These are phyloP conservation scores for Trypanosomatidae sp. DNA, from an alignment of 208 protist species.

Conservation along the genomic window DNA sequence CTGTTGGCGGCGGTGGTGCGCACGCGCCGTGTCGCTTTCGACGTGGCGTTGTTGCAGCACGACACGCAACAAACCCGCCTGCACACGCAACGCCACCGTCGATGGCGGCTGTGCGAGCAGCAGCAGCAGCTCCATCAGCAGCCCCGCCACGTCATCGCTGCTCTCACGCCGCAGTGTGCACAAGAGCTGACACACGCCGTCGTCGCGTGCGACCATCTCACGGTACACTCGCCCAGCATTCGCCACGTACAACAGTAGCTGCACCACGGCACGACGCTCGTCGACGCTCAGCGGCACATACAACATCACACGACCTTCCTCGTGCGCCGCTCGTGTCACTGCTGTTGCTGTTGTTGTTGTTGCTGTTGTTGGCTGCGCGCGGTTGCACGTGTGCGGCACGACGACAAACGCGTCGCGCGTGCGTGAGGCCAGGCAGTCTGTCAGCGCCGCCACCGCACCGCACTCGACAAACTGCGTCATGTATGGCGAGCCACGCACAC, in stretches of 20 bases:
- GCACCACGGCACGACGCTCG: slow-evolving; percentile 31
- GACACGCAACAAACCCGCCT: slow-evolving; percentile 45
- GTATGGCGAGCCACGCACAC: slow-evolving; percentile 61
- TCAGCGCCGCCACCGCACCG: slow-evolving; percentile 39
- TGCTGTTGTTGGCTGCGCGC: neutral
- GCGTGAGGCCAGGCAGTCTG: slow-evolving; percentile 29
- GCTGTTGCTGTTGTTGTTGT: neutral
- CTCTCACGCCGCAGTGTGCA: slow-evolving; percentile 23
- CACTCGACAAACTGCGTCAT: slow-evolving; percentile 66
- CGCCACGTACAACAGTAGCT: slow-evolving; percentile 62
- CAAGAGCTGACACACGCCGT: slow-evolving; percentile 40
- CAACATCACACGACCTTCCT: neutral
- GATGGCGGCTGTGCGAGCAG: slow-evolving; percentile 55
- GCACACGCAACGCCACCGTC: slow-evolving; percentile 16
- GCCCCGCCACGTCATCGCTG: slow-evolving; percentile 17
- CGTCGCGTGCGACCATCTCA: slow-evolving; percentile 76
- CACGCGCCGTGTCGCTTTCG: neutral
- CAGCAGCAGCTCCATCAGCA: slow-evolving; percentile 46
- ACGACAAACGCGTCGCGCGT: neutral
- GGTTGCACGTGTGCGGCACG: neutral
- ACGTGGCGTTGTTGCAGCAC: slow-evolving; percentile 3
- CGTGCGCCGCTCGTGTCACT: neutral
- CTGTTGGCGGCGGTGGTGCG: too few relatives aligned
- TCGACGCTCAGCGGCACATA: slow-evolving; percentile 8
- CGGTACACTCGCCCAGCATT: slow-evolving; percentile 81